Base-by-base conservation (phyloP, 306 rosid species). In the Arachis stenosperma region DNA sequence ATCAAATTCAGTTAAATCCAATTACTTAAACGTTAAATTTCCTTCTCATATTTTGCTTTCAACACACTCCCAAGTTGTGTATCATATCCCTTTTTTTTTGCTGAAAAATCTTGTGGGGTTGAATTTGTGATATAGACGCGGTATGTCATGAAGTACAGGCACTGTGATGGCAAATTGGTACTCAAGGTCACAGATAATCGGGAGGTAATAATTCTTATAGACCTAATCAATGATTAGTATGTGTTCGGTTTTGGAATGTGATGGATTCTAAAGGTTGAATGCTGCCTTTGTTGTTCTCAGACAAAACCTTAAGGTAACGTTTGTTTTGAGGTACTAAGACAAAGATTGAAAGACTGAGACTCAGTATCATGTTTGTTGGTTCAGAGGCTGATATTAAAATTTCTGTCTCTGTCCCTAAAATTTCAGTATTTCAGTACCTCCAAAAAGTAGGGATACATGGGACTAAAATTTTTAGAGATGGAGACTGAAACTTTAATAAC, bases 91-190 rank as follows among this genome's bases (percentile, higher is more conserved):
- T 3, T 47, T 0, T 40, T 8, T n/a, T 83, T 54, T 37, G 2
- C 60, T 56, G 33, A 4, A 30, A 69, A 5, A 62, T 6, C 3
- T 57, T 78, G 5, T 30, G 56, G 61, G 42, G 14, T 74, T 66
- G 62, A 48, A 33, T 58, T 62, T 84, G 62, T 68, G 46, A 69
- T 88, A 41, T 52, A 92, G 92, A 90, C 96, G 9, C 83, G 92
- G 54, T 92, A 88, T 81, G 89, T 78, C 41, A 81, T 89, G 88
- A 92, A 92, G 82, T 92, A 92, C 72, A 76, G 97, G 57, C 91
- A 92, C 61, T 88, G 88, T 75, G 96, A 92, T 59, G 92, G 96
- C 36, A 92, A 85, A 75, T 75, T 89, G 87, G 92, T 86, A 51
- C 90, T 89, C 68, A 89, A 92, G 78, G 93, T 89, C 87, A 85